These are phyloP conservation scores for Diplocarpon rosae DNA, from an alignment of 2,329 filamentous ascomycete genomes.

Conservation along the genomic window DNA sequence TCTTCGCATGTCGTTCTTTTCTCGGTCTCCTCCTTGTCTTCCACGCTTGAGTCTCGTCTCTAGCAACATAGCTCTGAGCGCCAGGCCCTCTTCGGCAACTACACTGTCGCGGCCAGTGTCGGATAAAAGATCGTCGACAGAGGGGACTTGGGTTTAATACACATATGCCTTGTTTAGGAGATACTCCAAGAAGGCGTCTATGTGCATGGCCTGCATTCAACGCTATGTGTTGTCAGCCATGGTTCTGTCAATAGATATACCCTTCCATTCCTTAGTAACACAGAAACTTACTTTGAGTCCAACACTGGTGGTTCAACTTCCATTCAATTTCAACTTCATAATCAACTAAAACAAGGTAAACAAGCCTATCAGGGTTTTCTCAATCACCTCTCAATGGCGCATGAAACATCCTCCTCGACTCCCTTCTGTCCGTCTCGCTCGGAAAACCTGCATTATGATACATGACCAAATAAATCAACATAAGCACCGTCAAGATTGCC, in stretches of 20 bases:
- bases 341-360: slow-evolving; percentile 71
- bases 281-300: slow-evolving; percentile 76
- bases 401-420: slow-evolving; percentile 65
- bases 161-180: slow-evolving; percentile 65
- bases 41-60: slow-evolving; percentile 56
- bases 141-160: slow-evolving; percentile 71
- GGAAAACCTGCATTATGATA: slow-evolving; percentile 82
- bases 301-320: slow-evolving; percentile 77
- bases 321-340: slow-evolving; percentile 67
- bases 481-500: slow-evolving; percentile 72
- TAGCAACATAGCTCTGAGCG: slow-evolving; percentile 71
- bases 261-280: too few species aligned
- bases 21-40: slow-evolving; percentile 45
- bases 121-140: slow-evolving; percentile 48
- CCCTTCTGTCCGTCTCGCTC: slow-evolving; percentile 54
- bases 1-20: slow-evolving; percentile 41
- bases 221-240: slow-evolving; percentile 43
- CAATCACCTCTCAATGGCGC: slow-evolving; percentile 77
- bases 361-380: slow-evolving; percentile 72
- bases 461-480: slow-evolving; percentile 71
- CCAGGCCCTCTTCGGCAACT: slow-evolving; percentile 76
- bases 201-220: slow-evolving; percentile 95
- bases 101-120: slow-evolving; percentile 69
- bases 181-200: slow-evolving; percentile 91
- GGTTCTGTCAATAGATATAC: too few species aligned